phyloP scores from a whole-genome alignment of 331 rosid species.

The Malus hybrid region DNA sequence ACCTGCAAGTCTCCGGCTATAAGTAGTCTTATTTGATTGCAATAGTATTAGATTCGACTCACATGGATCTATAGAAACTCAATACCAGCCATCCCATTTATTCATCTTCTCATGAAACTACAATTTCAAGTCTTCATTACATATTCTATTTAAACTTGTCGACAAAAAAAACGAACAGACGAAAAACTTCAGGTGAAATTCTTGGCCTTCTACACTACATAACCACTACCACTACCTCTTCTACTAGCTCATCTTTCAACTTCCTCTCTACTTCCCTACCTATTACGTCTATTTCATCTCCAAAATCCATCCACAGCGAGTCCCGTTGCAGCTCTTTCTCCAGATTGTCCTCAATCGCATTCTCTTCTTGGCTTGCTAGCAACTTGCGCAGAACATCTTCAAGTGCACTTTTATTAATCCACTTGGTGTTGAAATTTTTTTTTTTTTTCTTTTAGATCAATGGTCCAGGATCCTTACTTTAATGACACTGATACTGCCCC shows the following conservation, averaged over 20 bases:
- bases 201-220: constrained; percentile 21
- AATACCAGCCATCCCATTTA: constrained; percentile 15
- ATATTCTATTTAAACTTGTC: constrained; percentile 16
- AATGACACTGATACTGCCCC: too few relatives aligned
- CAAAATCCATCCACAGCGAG: constrained; percentile 48
- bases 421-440: neutral
- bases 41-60: neutral
- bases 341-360: constrained; percentile 34
- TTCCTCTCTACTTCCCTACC: constrained; percentile 57
- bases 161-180: neutral
- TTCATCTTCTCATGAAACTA: constrained; percentile 50
- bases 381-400: constrained; percentile 34
- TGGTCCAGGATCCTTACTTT: too few relatives aligned
- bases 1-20: neutral
- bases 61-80: neutral
- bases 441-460: too few relatives aligned
- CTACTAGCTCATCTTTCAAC: constrained; percentile 63
- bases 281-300: constrained; percentile 53
- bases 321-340: constrained; percentile 46
- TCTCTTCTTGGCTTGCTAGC: constrained; percentile 41
- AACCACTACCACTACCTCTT: constrained; percentile 32
- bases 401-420: constrained; percentile 28
- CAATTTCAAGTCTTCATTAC: constrained; percentile 45
- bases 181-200: constrained; percentile 20
- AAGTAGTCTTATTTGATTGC: neutral